Evolutionary conservation across 1,139 yeast species (phyloP), one percentile per base, ranked within the genome.

Genomic region (Sugiyamaella pinicola): DNA sequence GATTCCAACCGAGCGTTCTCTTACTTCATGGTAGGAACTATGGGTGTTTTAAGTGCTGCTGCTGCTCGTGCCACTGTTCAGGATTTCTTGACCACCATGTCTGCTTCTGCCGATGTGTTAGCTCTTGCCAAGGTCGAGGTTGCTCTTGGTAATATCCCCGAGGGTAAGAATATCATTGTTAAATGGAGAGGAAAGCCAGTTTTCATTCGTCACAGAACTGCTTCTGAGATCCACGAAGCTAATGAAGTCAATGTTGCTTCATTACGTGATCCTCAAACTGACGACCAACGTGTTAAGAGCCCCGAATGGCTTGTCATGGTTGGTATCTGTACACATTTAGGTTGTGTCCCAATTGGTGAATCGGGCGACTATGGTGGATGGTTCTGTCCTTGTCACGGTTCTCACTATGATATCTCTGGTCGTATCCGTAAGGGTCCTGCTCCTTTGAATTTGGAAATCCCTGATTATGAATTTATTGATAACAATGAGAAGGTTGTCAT

Each of bases 301-400:
- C 99, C 99, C 62, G 93, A 91, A 78, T 95, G 99, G 99, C 84
- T 95, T 72, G 83, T 95, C 72, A 95, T 95, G 99, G 77, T 95
- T 79, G 99, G 99, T 79, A 91, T 95, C 74, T 93, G 99, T 82
- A 95, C 99, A 65, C 99, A 95, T 75, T 84, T 95, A 80, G 99
- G 99, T 75, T 95, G 99, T 86, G 99, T 95, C 61, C 99, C 99
- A 65, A 95, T 95, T 71, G 99, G 99, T 73, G 99, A 95, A 79
- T 87, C 98, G 61, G 99, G 99, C 78, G 99, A 95, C 76, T 95
- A 83, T 68, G 98, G 97, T 74, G 99, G 99, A 72, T 95, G 99
- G 99, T 95, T 95, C 93, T 95, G 99, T 78, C 99, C 99, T 63
- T 95, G 99, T 80, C 99, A 95, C 81, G 99, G 99, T 83, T 93